These are phyloP conservation scores for Aspergillus fijiensis DNA, from an alignment of 2,329 filamentous ascomycete species.

Conservation along the genomic window DNA sequence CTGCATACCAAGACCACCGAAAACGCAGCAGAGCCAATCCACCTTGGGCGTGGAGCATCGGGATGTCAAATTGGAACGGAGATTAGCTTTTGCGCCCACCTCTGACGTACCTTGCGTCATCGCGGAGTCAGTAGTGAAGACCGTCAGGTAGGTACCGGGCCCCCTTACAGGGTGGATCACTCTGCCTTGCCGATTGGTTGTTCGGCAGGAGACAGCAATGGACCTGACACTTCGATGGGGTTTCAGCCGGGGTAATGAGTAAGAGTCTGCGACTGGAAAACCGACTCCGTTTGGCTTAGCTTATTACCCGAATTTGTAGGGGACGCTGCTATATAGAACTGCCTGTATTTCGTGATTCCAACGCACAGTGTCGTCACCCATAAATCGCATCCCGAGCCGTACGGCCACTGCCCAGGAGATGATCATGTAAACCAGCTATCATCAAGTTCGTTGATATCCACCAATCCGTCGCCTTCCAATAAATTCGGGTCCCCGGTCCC, in stretches of 20 bases:
- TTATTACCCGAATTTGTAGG: background rate
- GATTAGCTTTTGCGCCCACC: conserved; percentile 6
- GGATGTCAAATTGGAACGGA: conserved; percentile 5
- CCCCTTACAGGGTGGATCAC: conserved; percentile 9
- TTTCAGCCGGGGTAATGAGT: background rate
- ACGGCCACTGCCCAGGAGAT: background rate
- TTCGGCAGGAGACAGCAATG: background rate
- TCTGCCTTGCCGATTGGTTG: conserved; percentile 4
- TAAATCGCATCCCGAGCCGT: background rate
- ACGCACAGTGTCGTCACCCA: background rate
- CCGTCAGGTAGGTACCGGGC: background rate
- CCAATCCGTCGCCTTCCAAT: conserved; percentile 37
- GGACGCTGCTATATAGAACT: background rate
- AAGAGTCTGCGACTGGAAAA: background rate
- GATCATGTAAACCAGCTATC: conserved; percentile 41
- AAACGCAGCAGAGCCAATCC: conserved; percentile 11
- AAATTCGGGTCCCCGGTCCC: conserved; percentile 32
- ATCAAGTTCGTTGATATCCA: conserved; percentile 43
- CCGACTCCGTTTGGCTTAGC: background rate
- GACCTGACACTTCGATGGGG: background rate
- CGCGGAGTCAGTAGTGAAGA: conserved; percentile 5
- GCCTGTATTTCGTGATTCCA: background rate
- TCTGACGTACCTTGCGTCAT: conserved; percentile 10
- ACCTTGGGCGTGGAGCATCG: conserved; percentile 10
- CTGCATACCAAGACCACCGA: conserved; percentile 6